These are phyloP conservation scores for Combretum micranthum DNA, from an alignment of 345 rosid species.

Conservation along the genomic window DNA sequence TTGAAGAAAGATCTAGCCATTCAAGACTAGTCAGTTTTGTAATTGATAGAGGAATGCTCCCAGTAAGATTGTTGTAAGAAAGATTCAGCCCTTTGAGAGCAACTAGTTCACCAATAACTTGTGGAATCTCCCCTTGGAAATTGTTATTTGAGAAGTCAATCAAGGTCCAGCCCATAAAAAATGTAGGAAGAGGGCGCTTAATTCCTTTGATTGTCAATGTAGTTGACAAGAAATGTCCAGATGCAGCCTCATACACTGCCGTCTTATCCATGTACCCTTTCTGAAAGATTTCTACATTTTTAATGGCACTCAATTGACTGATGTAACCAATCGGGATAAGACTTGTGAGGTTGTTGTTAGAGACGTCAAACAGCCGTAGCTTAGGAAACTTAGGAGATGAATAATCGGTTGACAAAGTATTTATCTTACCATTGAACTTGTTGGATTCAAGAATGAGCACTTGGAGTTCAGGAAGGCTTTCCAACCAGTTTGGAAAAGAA, in stretches of 20 bases:
- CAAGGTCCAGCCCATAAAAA: background rate
- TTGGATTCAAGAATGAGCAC: conserved; percentile 13
- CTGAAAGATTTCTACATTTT: background rate
- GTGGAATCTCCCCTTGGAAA: conserved; percentile 4
- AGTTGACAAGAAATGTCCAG: background rate
- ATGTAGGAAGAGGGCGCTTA: background rate
- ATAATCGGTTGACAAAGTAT: background rate
- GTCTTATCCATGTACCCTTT: too few species aligned
- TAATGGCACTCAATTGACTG: background rate
- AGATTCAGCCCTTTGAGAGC: conserved; percentile 6
- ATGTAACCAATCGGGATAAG: conserved; percentile 1
- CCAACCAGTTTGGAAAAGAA: conserved; percentile 19
- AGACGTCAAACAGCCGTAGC: conserved; percentile 16
- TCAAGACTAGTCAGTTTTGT: background rate
- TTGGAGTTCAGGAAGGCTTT: conserved; percentile 5
- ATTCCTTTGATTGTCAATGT: conserved; percentile 3
- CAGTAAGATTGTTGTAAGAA: background rate
- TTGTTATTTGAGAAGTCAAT: conserved; percentile 5
- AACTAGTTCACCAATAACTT: conserved; percentile 1
- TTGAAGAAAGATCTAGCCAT: background rate
- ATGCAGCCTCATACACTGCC: background rate
- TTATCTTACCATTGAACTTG: conserved; percentile 8
- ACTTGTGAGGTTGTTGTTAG: conserved; percentile 14
- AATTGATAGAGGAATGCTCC: conserved; percentile 1
- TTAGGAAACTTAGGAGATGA: conserved; percentile 7